These are phyloP conservation scores for Pezicula rhizophila DNA, from an alignment of 2,329 filamentous ascomycete genomes.

Conservation along the genomic window DNA sequence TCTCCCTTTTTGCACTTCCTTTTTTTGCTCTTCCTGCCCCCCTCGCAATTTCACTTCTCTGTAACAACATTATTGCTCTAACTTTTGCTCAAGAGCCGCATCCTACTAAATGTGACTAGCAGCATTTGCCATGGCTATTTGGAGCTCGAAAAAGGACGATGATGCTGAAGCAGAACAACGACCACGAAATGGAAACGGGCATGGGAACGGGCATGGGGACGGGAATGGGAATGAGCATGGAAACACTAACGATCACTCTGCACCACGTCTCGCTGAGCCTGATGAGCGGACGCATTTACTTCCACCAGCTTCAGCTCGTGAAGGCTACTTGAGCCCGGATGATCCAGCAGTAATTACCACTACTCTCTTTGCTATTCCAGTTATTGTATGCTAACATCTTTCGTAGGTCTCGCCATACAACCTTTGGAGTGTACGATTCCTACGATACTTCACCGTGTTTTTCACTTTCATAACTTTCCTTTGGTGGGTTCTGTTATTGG, in stretches of 20 bases:
- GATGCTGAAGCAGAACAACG: constrained; percentile 16
- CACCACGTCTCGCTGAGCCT: constrained; percentile 36
- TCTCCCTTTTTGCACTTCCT: not conserved
- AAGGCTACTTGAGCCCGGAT: constrained; percentile 65
- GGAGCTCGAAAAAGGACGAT: constrained; percentile 45
- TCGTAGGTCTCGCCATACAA: constrained; percentile 78
- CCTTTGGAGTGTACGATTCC: constrained; percentile 78
- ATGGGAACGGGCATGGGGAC: not conserved
- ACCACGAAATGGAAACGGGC: not conserved
- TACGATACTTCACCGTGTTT: constrained; percentile 71
- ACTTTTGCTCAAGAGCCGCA: too few relatives aligned
- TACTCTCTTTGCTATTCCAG: not conserved
- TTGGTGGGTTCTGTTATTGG: constrained; percentile 92
- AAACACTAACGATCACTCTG: constrained; percentile 14
- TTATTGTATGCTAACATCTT: constrained; percentile 12
- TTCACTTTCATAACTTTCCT: constrained; percentile 70
- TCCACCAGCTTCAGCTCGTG: constrained; percentile 14
- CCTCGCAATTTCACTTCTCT: not conserved
- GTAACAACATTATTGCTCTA: too few relatives aligned
- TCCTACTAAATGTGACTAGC: too few relatives aligned
- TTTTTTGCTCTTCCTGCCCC: not conserved
- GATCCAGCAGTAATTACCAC: constrained; percentile 64
- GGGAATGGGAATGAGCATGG: constrained; percentile 14
- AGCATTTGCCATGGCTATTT: constrained; percentile 40
- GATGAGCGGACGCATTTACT: constrained; percentile 47